Evolutionary conservation across 2,329 filamentous ascomycete species (phyloP), one percentile per base, ranked within the genome.

Genomic region (Cyclaneusma minus): DNA sequence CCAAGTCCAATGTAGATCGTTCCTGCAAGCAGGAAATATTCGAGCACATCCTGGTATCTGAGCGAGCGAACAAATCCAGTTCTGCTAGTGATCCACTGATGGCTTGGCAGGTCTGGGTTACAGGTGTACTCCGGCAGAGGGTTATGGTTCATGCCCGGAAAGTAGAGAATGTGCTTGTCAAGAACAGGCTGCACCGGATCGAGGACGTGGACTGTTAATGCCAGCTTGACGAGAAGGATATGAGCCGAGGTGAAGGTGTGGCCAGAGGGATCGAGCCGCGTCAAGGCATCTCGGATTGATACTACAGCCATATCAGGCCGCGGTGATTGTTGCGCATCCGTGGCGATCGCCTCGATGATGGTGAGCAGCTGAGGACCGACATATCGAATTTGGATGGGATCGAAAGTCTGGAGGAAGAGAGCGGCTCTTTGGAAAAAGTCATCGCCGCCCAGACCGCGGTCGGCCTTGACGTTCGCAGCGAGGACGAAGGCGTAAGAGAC

Each of bases 161-260:
- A 74, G 38, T 71, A 76, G 32, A 77, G 62, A 31, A 81, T 70
- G 28, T 67, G 59, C 32, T 66, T 69, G 38, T 78, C 63, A 15
- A 84, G 54, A 7, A 82, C 57, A 3, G 61, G 61, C 4, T 77
- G 52, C 3, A 64, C 69, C 13, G 62, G 58, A 9, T 58, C 55
- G 30, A 68, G 64, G 20, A 51, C 51, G 36, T 64, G 51, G 16
- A 62, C 59, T 27, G 64, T 55, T 25, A 65, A 40, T 22, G 76
- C 75, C 7, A 73, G 45, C 21, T 58, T 64, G 16, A 64, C 57
- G 16, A 81, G 55, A 9, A 51, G 42, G 19, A 75, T 47, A 39
- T 83, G 76, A 15, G 58, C 59, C 4, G 63, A 63, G 4, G 76
- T 83, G 38, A 83, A 68, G 27, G 76, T 65, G 25, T 64, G 64